phyloP scores from a whole-genome alignment of 73 alveolate species.

The Effrenium voratum region DNA sequence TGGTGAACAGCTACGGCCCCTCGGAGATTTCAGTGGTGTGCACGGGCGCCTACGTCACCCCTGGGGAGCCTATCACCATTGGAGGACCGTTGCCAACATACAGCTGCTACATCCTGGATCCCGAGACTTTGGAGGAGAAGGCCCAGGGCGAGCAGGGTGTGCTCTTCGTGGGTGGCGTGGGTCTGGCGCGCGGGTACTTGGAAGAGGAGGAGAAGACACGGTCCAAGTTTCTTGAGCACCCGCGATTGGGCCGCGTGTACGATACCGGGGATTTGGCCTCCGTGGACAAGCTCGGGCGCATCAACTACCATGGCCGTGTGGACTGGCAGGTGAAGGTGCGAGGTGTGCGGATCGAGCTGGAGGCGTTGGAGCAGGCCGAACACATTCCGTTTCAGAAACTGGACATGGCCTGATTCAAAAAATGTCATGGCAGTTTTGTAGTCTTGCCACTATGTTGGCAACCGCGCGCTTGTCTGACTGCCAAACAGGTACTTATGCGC shows the following conservation, averaged over 20 bases:
- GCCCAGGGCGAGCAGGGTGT: slow-evolving; percentile 25
- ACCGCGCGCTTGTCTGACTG: too few species aligned
- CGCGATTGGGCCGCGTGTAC: not conserved
- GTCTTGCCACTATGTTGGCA: too few species aligned
- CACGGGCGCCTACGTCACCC: slow-evolving; percentile 33
- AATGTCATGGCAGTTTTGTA: too few species aligned
- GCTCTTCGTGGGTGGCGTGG: slow-evolving; percentile 36
- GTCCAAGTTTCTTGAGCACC: too few species aligned
- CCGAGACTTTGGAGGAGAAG: slow-evolving; percentile 32
- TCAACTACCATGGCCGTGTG: slow-evolving; percentile 58
- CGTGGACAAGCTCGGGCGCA: slow-evolving; percentile 8
- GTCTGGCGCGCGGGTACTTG: slow-evolving; percentile 62
- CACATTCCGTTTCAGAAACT: not conserved
- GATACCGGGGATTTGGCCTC: slow-evolving; percentile 65
- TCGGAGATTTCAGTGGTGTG: slow-evolving; percentile 58
- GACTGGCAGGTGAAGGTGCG: slow-evolving; percentile 82
- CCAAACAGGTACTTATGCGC: too few species aligned
- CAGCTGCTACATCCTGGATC: slow-evolving; percentile 29
- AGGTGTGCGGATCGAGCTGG: slow-evolving; percentile 66
- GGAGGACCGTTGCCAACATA: slow-evolving; percentile 37
- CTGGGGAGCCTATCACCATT: slow-evolving; percentile 36
- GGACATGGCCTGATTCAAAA: too few species aligned
- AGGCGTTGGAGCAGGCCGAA: slow-evolving; percentile 58
- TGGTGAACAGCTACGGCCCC: slow-evolving; percentile 69
- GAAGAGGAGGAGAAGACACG: slow-evolving; percentile 58